Base-by-base conservation (phyloP, 306 rosid genomes). In the Cucurbita moschata region DNA sequence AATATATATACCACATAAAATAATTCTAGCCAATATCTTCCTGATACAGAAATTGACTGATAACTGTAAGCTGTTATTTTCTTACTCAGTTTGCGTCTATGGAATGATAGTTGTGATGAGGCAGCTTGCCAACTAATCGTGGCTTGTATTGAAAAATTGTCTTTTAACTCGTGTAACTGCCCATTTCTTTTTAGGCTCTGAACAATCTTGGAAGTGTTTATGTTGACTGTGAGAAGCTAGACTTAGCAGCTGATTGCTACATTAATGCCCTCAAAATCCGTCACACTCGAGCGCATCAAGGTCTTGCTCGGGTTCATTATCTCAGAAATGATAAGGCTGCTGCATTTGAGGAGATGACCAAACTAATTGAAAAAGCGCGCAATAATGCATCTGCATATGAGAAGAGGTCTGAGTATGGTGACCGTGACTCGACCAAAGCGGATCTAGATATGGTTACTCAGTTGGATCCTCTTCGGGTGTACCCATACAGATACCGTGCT, bases 401-500 rank as follows among this genome's bases (percentile, higher is more conserved):
- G 83, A 92, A 92, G 79, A 84, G 97, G 70, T 92, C 97, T 5
- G 97, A 92, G 83, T 92, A 89, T 62, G 88, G 97, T 75, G 97
- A 89, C 54, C 92, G 90, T 16, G 95, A 92, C 68, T 88, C 78
- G 52, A 83, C 92, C 38, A 92, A 85, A 81, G 86, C 87, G 12
- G 97, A 92, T 74, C 74, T 92, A 73, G 96, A 88, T 82, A 87
- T 85, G 91, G 97, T 92, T 69, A 89, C 97, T 71, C 82, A 44
- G 12, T 72, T 92, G 66, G 97, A 92, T 76, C 97, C 97, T 47
- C 92, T 92, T 56, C 87, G 97, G 30, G 96, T 89, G 54, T 92
- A 89, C 79, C 97, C 97, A 51, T 92, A 92, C 77, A 87, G 96
- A 92, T 92, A 92, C 50, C 90, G 97, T 65, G 97, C 97, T n/a